Evolutionary conservation across 371 early-diverging fungal species (phyloP), one percentile per base, ranked within the genome.

Genomic region (Apophysomyces sp.): DNA sequence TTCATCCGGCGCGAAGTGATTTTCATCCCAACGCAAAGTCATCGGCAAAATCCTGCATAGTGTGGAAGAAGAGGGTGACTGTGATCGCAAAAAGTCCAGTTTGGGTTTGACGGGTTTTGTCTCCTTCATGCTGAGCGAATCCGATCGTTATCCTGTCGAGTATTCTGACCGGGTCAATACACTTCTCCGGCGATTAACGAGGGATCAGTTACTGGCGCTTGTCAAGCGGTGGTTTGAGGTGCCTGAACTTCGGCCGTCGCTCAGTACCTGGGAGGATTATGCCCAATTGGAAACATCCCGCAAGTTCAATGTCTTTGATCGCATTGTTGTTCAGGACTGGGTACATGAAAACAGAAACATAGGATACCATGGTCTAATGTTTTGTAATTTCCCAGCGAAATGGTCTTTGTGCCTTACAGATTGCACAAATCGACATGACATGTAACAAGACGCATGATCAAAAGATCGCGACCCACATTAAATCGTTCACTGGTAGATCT

Each of bases 371-470:
- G 31, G 18, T 1, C 34, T 21, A 32, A 12, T 27, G 57, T 11
- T 31, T 16, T 52, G 0, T 28, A 27, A 39, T 30, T 41, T 21
- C 39, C 40, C 52, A 61, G 63, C 57, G 36, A 1, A 15, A 57
- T 9, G 53, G 58, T 21, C 37, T 63, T 8, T 55, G 37, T 13
- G 30, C 39, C n/a, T 52, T 52, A 6, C 64, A 63, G 34, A 36
- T 53, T n/a, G 58, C 64, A 1, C 58, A 58, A 53, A 21, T 63
- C n/a, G 64, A 63, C 40, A 21, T 63, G 21, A 58, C 24, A 53
- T 40, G 64, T 63, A 62, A 29, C 34, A 18, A 21, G 21, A 44
- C 2, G n/a, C 2, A 37, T 5, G 37, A 37, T 37, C 2, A n/a
- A 37, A 34, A 7, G 34, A 34, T n/a, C 34, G 34, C 34, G 37